Percentiles rank a stretch among this genome's conserved stretches.
Conservation (phyloP, 2,329 filamentous ascomycete species). For the Dactylellina parvicollis region DNA sequence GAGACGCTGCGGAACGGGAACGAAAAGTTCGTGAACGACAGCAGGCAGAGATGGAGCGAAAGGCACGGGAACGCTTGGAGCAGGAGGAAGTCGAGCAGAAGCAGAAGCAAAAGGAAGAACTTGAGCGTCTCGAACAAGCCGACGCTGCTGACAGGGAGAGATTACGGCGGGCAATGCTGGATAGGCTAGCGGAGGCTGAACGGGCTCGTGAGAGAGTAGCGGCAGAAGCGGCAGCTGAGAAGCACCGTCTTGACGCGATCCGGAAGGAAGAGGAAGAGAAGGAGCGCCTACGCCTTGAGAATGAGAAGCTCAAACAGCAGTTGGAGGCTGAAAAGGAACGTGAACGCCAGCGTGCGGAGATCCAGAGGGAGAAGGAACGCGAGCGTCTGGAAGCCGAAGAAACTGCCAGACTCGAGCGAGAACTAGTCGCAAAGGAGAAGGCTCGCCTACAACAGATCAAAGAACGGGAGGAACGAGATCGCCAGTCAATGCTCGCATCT, state of each 20-base stretch:
- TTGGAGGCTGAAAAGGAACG: conserved; percentile 60
- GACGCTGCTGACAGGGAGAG: conserved; percentile 49
- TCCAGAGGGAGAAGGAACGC: conserved; percentile 58
- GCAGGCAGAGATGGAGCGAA: conserved; percentile 85
- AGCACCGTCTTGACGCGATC: conserved; percentile 55
- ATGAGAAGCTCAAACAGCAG: conserved; percentile 59
- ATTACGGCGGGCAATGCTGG: conserved; percentile 42
- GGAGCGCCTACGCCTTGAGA: conserved; percentile 57
- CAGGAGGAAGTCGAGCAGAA: conserved; percentile 62
- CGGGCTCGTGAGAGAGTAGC: conserved; percentile 79
- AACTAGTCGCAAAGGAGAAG: conserved; percentile 56
- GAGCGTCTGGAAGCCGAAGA: conserved; percentile 45
- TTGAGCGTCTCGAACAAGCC: conserved; percentile 65
- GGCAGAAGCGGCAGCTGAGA: conserved; percentile 79
- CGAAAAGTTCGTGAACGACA: conserved; percentile 70
- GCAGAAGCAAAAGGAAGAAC: conserved; percentile 64
- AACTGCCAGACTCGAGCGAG: conserved; percentile 54
- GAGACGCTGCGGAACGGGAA: conserved; percentile 74
- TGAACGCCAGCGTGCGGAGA: conserved; percentile 53
- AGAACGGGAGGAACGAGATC: conserved; percentile 50
- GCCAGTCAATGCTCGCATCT: conserved; percentile 47
- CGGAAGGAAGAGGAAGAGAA: conserved; percentile 60
- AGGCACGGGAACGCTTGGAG: conserved; percentile 79
- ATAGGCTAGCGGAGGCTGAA: conserved; percentile 42
- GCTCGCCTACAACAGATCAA: conserved; percentile 51